These are phyloP conservation scores for Solanum infundibuliforme DNA, from an alignment of 257 asterid genomes.

Conservation along the genomic window DNA sequence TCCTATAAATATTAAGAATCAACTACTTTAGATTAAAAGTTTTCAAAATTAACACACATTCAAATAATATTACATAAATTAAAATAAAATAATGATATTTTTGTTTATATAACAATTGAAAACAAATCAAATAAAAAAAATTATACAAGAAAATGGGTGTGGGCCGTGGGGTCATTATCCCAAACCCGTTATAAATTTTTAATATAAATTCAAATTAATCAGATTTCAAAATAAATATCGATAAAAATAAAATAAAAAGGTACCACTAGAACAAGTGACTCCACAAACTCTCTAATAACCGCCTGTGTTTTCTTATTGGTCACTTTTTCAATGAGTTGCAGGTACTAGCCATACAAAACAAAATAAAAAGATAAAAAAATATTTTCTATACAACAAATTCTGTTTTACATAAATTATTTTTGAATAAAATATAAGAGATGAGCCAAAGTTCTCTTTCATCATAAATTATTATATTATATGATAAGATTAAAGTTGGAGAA, in stretches of 20 bases:
- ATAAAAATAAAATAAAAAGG: background rate
- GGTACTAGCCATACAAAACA: background rate
- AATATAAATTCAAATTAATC: background rate
- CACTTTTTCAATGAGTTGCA: background rate
- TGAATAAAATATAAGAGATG: background rate
- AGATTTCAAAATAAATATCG: fast-evolving
- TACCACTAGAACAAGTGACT: constrained; percentile 23
- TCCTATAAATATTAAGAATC: too few species aligned
- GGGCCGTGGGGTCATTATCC: constrained; percentile 25
- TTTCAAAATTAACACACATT: background rate
- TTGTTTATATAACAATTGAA: background rate
- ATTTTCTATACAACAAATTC: background rate
- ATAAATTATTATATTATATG: background rate
- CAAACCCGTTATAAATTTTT: constrained; percentile 3
- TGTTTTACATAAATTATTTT: background rate
- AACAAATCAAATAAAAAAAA: background rate
- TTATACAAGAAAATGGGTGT: constrained; percentile 3
- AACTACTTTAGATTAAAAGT: too few species aligned
- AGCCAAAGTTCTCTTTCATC: constrained; percentile 4
- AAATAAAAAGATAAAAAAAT: background rate
- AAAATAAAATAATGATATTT: background rate
- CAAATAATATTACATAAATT: background rate
- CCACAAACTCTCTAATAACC: constrained; percentile 35
- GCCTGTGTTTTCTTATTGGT: constrained; percentile 46
- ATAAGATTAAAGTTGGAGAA: background rate